Percentiles rank a stretch among this genome's conserved stretches.
Conservation (phyloP, 768 basidiomycete species). For the Calocybe gangraenosa region DNA sequence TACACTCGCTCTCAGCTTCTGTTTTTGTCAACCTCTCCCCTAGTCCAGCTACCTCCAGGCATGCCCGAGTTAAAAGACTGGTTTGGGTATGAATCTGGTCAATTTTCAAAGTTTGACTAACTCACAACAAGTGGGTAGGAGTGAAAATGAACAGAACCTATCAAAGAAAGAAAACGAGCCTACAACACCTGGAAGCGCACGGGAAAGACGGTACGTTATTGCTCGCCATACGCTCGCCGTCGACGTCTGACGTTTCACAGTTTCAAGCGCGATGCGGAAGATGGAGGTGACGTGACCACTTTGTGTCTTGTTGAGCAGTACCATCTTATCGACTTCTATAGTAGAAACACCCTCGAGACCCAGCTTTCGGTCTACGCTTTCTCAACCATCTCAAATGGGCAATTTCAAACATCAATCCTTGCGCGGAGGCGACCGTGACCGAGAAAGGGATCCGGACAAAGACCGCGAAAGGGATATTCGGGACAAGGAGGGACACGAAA, state of each 20-base stretch:
- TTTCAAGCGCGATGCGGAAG: constrained; percentile 74
- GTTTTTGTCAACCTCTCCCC: constrained; percentile 65
- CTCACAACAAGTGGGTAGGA: constrained; percentile 24
- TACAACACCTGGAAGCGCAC: constrained; percentile 42
- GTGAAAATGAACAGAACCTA: constrained; percentile 60
- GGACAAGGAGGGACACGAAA: constrained; percentile 76
- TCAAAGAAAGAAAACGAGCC: constrained; percentile 71
- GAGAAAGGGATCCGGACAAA: constrained; percentile 39
- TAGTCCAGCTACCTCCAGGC: constrained; percentile 63
- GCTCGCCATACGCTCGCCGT: constrained; percentile 3
- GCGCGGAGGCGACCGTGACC: constrained; percentile 59
- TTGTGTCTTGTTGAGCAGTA: not conserved
- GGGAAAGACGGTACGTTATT: constrained; percentile 62
- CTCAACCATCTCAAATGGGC: constrained; percentile 90
- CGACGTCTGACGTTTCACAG: constrained; percentile 29
- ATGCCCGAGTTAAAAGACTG: constrained; percentile 85
- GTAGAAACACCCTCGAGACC: constrained; percentile 55
- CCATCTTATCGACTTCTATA: constrained; percentile 3
- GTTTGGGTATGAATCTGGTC: constrained; percentile 69
- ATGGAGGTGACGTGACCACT: constrained; percentile 47
- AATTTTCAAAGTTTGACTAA: constrained; percentile 12
- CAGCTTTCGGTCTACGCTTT: constrained; percentile 65
- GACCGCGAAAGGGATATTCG: constrained; percentile 57
- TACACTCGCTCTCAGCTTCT: constrained; percentile 73
- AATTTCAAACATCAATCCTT: constrained; percentile 88